Conservation (phyloP, 2,329 filamentous ascomycete species). For the Tolypocladium inflatum region DNA sequence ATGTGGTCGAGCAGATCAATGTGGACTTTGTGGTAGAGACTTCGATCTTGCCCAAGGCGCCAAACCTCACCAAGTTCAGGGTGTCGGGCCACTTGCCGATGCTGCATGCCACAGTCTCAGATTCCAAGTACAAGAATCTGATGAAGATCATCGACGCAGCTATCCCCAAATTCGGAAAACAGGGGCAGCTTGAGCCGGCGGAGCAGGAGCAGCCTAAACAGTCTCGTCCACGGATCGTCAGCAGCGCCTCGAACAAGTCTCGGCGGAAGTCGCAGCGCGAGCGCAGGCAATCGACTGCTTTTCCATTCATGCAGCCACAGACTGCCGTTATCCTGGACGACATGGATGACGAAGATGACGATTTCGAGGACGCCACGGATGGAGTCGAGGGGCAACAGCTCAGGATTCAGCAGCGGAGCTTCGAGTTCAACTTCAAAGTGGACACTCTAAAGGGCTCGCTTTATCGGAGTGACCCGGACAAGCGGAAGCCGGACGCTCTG, state of each 20-base stretch:
- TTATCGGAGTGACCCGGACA: slow-evolving; percentile 75
- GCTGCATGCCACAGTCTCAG: slow-evolving; percentile 83
- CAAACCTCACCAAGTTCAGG: slow-evolving; percentile 84
- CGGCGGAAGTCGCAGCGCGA: slow-evolving; percentile 35
- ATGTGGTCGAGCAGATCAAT: slow-evolving; percentile 94
- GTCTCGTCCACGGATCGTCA: slow-evolving; percentile 33
- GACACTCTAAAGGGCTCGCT: slow-evolving; percentile 89
- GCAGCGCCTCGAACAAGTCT: slow-evolving; percentile 34
- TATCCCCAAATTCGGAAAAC: slow-evolving; percentile 66
- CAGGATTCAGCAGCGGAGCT: slow-evolving; percentile 78
- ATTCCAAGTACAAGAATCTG: slow-evolving; percentile 91
- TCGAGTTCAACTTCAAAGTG: slow-evolving; percentile 95
- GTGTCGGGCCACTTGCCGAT: slow-evolving; percentile 88
- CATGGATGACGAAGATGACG: slow-evolving; percentile 58
- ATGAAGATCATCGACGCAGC: slow-evolving; percentile 96
- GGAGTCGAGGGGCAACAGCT: slow-evolving; percentile 46
- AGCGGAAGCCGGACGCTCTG: slow-evolving; percentile 65
- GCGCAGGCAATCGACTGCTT: slow-evolving; percentile 57
- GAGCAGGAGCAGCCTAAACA: slow-evolving; percentile 15
- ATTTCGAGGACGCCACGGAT: slow-evolving; percentile 58
- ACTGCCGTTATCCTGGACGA: slow-evolving; percentile 74
- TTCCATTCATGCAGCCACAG: slow-evolving; percentile 62
- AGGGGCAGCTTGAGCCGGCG: slow-evolving; percentile 12
- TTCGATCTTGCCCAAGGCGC: slow-evolving; percentile 92
- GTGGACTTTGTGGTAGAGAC: slow-evolving; percentile 94